phyloP scores from a whole-genome alignment of 768 basidiomycete genomes.

The Galerina marginata region DNA sequence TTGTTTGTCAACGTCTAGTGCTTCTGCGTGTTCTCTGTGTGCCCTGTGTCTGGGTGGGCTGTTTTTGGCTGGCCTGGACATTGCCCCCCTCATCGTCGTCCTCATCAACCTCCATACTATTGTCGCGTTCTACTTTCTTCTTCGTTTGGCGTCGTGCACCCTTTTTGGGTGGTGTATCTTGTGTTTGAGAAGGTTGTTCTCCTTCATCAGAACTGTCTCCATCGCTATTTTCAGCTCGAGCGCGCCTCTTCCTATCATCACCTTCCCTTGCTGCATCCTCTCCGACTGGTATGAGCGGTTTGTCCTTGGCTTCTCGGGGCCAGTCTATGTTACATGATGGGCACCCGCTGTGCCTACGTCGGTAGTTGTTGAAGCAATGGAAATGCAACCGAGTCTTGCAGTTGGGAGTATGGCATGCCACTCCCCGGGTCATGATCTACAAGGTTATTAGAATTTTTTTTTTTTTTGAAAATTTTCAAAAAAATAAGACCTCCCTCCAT shows the following conservation, averaged over 20 bases:
- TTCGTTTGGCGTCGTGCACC: slow-evolving; percentile 14
- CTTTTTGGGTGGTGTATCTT: slow-evolving; percentile 31
- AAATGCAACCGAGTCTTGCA: slow-evolving; percentile 70
- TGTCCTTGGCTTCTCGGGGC: slow-evolving; percentile 55
- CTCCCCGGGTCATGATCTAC: slow-evolving; percentile 73
- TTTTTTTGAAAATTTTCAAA: background rate
- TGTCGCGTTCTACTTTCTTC: slow-evolving; percentile 23
- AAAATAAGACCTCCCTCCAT: slow-evolving; percentile 53
- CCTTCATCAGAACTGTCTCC: slow-evolving; percentile 54
- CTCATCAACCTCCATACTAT: slow-evolving; percentile 49
- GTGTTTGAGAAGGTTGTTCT: slow-evolving; percentile 35
- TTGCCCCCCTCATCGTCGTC: slow-evolving; percentile 30
- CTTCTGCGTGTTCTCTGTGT: slow-evolving; percentile 32
- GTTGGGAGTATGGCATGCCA: slow-evolving; percentile 61
- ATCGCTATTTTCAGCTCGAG: slow-evolving; percentile 35
- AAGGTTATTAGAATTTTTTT: background rate
- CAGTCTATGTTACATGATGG: slow-evolving; percentile 65
- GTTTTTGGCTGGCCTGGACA: background rate
- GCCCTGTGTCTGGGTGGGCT: slow-evolving; percentile 25
- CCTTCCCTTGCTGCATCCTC: slow-evolving; percentile 71
- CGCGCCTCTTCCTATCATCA: slow-evolving; percentile 50
- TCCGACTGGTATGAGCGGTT: slow-evolving; percentile 61
- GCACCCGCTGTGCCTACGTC: slow-evolving; percentile 50
- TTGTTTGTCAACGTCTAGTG: slow-evolving; percentile 24
- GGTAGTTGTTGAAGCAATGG: slow-evolving; percentile 63